Percentiles rank a stretch among this genome's conserved stretches.
Conservation (phyloP, 129 eudicot genomes). For the Deinandra increscens region DNA sequence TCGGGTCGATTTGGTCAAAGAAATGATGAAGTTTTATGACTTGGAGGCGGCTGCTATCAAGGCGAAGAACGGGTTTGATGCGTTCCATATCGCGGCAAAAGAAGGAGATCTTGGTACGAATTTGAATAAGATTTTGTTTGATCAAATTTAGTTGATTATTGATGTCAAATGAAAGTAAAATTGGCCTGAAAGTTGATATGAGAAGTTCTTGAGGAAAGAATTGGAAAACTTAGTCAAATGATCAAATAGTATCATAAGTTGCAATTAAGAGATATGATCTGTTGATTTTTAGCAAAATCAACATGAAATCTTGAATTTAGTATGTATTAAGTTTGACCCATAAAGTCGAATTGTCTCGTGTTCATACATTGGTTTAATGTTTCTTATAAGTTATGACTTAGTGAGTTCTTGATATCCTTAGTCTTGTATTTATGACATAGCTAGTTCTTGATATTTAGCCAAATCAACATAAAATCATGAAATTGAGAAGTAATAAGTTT, state of each 20-base stretch:
- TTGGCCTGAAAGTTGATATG: constrained; percentile 5
- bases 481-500: constrained; percentile 3
- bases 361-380: not conserved
- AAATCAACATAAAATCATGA: not conserved
- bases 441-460: constrained; percentile 2
- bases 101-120: constrained; percentile 58
- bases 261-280: not conserved
- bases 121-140: constrained; percentile 11
- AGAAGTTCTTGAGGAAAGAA: not conserved
- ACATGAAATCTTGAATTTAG: not conserved
- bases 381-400: not conserved
- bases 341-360: not conserved
- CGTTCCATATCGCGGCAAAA: constrained; percentile 58
- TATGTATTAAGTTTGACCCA: constrained; percentile 3
- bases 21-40: constrained; percentile 51
- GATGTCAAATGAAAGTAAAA: constrained; percentile 2
- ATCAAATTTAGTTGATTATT: not conserved
- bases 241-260: not conserved
- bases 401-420: constrained; percentile 9
- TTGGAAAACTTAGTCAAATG: not conserved
- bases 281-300: not conserved
- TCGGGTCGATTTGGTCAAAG: constrained; percentile 43
- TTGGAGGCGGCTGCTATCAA: constrained; percentile 45
- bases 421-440: not conserved
- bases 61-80: constrained; percentile 55